Percentiles rank a stretch among this genome's conserved stretches.
phyloP scores from a whole-genome alignment of 2,329 filamentous ascomycete species.

The Aspergillus tubingensis region DNA sequence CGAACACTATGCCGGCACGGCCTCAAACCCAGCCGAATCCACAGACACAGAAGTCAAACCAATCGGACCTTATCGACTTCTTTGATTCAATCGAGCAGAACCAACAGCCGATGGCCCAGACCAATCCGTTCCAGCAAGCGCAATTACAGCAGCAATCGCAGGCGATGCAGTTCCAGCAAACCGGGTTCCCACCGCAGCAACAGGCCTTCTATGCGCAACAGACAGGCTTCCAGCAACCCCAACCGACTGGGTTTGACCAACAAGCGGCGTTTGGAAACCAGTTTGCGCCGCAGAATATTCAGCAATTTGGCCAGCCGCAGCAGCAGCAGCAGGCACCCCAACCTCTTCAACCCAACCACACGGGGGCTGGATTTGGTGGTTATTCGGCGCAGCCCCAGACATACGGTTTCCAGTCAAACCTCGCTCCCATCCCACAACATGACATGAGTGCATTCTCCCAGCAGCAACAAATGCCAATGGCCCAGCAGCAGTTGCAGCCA shows the following conservation, averaged over 20 bases:
- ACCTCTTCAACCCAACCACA: conserved; percentile 61
- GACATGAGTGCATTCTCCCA: conserved; percentile 49
- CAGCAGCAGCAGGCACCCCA: conserved; percentile 38
- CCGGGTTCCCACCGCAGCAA: conserved; percentile 31
- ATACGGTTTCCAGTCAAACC: conserved; percentile 47
- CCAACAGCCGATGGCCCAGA: conserved; percentile 67
- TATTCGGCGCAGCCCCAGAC: conserved; percentile 71
- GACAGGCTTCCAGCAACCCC: conserved; percentile 38
- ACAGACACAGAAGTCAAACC: conserved; percentile 58
- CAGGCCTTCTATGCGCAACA: conserved; percentile 28
- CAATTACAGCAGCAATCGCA: conserved; percentile 28
- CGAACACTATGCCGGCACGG: conserved; percentile 25
- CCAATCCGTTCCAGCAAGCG: conserved; percentile 43
- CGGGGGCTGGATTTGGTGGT: conserved; percentile 80
- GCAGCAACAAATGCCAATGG: conserved; percentile 31
- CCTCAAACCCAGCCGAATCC: conserved; percentile 33
- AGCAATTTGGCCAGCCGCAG: conserved; percentile 39
- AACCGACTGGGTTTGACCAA: conserved; percentile 37
- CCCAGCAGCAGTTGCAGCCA: conserved; percentile 34
- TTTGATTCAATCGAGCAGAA: conserved; percentile 92
- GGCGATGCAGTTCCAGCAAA: conserved; percentile 45
- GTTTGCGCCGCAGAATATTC: conserved; percentile 33
- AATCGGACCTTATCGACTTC: conserved; percentile 71
- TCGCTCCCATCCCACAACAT: conserved; percentile 53
- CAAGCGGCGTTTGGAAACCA: conserved; percentile 23